Conservation (phyloP, 1,284 basidiomycete genomes). For the Exobasidium rhododendri region DNA sequence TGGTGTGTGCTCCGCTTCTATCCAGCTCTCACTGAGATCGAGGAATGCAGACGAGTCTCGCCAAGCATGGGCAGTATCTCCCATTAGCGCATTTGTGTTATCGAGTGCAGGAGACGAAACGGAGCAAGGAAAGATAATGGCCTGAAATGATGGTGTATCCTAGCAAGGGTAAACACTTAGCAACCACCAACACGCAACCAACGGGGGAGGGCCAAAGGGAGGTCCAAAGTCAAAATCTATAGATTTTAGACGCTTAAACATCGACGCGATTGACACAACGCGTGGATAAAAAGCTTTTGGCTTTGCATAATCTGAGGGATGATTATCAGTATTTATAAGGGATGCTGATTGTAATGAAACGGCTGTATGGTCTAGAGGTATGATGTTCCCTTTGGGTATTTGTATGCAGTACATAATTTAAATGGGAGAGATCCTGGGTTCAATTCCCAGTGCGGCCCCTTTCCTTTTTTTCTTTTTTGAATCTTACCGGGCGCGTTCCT, state of each 20-base stretch:
- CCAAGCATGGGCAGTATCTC: background rate
- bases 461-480: constrained; percentile 10
- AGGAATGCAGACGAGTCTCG: background rate
- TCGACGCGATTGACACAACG: background rate
- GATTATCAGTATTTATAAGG: too few relatives aligned
- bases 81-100: background rate
- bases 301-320: too few relatives aligned
- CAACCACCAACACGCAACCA: background rate
- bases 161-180: background rate
- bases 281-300: too few relatives aligned
- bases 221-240: background rate
- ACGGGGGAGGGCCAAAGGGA: too few relatives aligned
- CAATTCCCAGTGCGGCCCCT: constrained; percentile 29
- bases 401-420: background rate
- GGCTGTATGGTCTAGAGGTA: constrained; percentile 29
- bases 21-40: background rate
- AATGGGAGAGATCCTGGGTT: constrained; percentile 33
- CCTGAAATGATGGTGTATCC: background rate
- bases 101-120: background rate
- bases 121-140: background rate
- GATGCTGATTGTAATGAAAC: too few relatives aligned
- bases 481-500: background rate
- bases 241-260: background rate
- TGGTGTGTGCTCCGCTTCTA: background rate
- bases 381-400: constrained; percentile 30